phyloP scores from a whole-genome alignment of 2,329 filamentous ascomycete genomes.

The Beauveria australis region DNA sequence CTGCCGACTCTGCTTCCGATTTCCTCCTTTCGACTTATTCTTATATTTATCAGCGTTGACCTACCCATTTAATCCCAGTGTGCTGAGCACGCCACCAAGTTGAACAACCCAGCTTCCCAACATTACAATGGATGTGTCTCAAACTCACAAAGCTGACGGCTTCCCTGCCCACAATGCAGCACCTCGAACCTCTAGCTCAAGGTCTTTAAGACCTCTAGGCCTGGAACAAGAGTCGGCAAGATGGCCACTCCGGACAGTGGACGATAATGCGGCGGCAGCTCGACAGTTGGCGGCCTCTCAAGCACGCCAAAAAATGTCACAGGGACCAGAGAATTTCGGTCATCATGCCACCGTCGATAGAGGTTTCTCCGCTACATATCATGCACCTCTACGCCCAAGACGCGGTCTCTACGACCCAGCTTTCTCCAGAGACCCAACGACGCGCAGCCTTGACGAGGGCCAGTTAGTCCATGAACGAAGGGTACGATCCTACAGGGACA shows the following conservation, averaged over 20 bases:
- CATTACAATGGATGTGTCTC: neutral
- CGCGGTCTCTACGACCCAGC: slow-evolving; percentile 22
- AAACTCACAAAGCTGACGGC: neutral
- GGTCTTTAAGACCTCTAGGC: neutral
- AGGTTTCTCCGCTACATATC: slow-evolving; percentile 21
- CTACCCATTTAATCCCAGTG: neutral
- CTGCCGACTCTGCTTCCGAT: neutral
- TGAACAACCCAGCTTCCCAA: neutral
- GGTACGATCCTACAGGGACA: slow-evolving; percentile 42
- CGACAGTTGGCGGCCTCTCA: neutral
- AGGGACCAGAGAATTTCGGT: neutral
- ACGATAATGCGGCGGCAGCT: neutral
- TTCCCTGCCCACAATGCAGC: neutral
- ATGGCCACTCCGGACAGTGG: slow-evolving; percentile 4
- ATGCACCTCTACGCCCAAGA: slow-evolving; percentile 21
- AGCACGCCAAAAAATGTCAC: neutral
- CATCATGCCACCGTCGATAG: neutral
- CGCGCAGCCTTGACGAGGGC: slow-evolving; percentile 23
- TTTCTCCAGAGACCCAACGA: slow-evolving; percentile 20
- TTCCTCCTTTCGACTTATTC: neutral
- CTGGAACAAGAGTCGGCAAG: neutral
- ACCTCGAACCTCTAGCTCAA: neutral
- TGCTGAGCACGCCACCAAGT: neutral
- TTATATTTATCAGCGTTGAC: slow-evolving; percentile 2
- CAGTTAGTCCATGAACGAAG: slow-evolving; percentile 33